Percentiles rank a stretch among this genome's conserved stretches.
Evolutionary conservation across 352 stramenopile species (phyloP).

Genomic region (Pythium utonaiense): DNA sequence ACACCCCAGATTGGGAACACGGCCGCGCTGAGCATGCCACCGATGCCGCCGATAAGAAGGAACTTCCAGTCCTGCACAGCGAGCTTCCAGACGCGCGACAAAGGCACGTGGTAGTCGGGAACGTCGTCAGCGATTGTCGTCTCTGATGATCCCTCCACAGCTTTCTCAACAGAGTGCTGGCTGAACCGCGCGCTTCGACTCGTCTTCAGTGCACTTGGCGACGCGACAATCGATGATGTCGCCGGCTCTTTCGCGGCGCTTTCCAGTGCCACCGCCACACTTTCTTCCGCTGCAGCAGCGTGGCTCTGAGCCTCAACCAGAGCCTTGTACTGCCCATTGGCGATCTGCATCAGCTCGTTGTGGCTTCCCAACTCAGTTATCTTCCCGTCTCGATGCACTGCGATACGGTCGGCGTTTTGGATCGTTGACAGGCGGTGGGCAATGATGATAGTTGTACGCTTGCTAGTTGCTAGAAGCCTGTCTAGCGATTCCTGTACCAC

Average conservation of each 20-base stretch:
- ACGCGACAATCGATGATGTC: not conserved
- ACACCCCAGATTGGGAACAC: conserved; percentile 50
- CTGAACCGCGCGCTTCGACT: not conserved
- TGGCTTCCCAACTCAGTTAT: conserved; percentile 94
- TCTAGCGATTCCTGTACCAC: conserved; percentile 85
- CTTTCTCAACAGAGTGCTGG: conserved; percentile 1
- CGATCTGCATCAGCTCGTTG: conserved; percentile 80
- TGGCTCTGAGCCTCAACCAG: conserved; percentile 41
- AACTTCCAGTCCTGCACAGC: conserved; percentile 43
- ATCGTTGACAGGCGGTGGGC: conserved; percentile 94
- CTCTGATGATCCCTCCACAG: not conserved
- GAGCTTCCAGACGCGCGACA: conserved; percentile 46
- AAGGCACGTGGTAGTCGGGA: not conserved
- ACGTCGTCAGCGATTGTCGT: not conserved
- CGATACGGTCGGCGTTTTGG: conserved; percentile 92
- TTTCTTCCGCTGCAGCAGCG: not conserved
- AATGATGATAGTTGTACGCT: conserved; percentile 91
- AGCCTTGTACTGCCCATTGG: conserved; percentile 37
- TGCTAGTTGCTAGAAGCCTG: conserved; percentile 30
- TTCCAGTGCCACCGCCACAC: not conserved
- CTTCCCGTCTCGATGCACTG: conserved; percentile 89
- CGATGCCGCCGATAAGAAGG: conserved; percentile 35
- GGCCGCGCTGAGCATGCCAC: conserved; percentile 35
- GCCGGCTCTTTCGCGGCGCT: not conserved
- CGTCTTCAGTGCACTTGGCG: not conserved